Evolutionary conservation across 805 yeast genomes (phyloP).

Genomic region (Metschnikowia similis): DNA sequence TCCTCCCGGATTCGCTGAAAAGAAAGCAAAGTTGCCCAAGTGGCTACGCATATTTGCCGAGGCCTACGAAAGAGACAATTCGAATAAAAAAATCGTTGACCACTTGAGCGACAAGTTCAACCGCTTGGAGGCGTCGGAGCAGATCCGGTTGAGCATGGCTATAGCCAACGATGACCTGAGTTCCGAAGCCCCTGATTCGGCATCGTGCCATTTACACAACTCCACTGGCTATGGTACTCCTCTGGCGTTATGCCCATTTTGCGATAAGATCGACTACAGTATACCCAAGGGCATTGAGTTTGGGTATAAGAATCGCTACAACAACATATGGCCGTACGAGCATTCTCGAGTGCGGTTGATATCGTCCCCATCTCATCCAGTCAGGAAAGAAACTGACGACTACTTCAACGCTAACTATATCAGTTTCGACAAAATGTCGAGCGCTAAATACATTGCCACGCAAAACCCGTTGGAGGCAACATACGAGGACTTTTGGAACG

Average conservation of each 20-base stretch:
- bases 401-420: conserved; percentile 46
- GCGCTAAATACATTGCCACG: conserved; percentile 39
- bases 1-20: conserved; percentile 16
- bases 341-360: conserved; percentile 70
- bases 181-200: conserved; percentile 2
- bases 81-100: conserved; percentile 20
- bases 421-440: conserved; percentile 22
- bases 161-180: conserved; percentile 17
- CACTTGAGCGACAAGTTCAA: conserved; percentile 29
- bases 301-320: conserved; percentile 79
- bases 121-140: conserved; percentile 37
- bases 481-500: conserved; percentile 42
- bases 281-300: conserved; percentile 66
- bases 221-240: conserved; percentile 33
- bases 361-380: conserved; percentile 16
- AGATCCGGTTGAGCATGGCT: conserved; percentile 33
- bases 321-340: conserved; percentile 83
- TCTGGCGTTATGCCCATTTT: conserved; percentile 37
- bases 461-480: conserved; percentile 42
- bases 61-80: conserved; percentile 11
- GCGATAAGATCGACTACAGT: conserved; percentile 36
- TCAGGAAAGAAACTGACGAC: conserved; percentile 26
- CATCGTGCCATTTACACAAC: conserved; percentile 9
- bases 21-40: conserved; percentile 22
- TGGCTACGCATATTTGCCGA: conserved; percentile 29